These are phyloP conservation scores for Tuber magnatum DNA, from an alignment of 495 filamentous ascomycete genomes.

Conservation along the genomic window DNA sequence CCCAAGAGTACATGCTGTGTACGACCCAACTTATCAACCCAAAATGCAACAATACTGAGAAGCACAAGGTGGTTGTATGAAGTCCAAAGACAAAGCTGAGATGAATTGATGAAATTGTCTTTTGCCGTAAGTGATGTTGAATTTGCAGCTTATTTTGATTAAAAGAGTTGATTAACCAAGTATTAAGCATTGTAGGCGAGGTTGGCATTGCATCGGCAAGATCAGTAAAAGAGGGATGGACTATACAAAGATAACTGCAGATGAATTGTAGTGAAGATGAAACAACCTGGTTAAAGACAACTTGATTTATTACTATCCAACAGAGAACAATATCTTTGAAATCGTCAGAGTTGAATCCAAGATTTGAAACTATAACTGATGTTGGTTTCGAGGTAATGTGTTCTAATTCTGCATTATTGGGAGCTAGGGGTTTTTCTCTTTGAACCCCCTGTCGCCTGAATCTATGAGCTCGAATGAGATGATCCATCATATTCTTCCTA, in stretches of 20 bases:
- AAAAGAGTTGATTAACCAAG: slow-evolving; percentile 6
- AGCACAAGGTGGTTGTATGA: slow-evolving; percentile 13
- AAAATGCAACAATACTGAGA: slow-evolving; percentile 10
- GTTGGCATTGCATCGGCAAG: neutral
- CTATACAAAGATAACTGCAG: slow-evolving; percentile 1
- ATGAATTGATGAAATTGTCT: slow-evolving; percentile 7
- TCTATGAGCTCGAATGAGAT: neutral
- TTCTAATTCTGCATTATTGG: too few species aligned
- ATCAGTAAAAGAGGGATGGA: neutral
- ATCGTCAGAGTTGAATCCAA: slow-evolving; percentile 7
- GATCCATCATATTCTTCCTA: too few species aligned
- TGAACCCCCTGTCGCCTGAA: slow-evolving; percentile 6
- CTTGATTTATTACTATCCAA: slow-evolving; percentile 17
- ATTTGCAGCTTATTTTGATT: neutral
- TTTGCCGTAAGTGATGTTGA: neutral
- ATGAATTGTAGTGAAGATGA: neutral
- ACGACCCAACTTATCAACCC: neutral
- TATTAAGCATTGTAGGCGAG: neutral
- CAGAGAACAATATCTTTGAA: slow-evolving; percentile 12
- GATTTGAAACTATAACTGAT: neutral
- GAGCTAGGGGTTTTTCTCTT: too few species aligned
- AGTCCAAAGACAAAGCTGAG: slow-evolving; percentile 20
- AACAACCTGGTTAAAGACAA: slow-evolving; percentile 5
- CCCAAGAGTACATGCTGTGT: slow-evolving; percentile 7
- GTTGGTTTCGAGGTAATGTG: too few species aligned